Percentiles rank a stretch among this genome's conserved stretches.
Evolutionary conservation across 2,329 filamentous ascomycete species (phyloP).

Genomic region (Diplodia intermedia): DNA sequence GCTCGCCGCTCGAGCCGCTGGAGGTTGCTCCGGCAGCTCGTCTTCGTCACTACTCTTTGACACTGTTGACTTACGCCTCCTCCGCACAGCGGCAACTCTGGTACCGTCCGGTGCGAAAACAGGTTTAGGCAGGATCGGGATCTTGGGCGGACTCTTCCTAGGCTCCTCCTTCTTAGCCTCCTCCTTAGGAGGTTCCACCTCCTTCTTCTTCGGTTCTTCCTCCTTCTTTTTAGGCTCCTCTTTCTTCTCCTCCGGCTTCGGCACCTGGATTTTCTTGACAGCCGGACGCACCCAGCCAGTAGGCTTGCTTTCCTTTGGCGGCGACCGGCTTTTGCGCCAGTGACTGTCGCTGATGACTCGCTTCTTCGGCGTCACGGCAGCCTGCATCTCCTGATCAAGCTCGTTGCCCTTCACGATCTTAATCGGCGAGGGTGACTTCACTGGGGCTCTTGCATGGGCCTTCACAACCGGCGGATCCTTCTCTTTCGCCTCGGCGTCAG

Average conservation of each 20-base stretch:
- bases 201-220: conserved; percentile 28
- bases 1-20: background rate
- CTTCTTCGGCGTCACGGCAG: conserved; percentile 77
- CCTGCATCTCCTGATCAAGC: conserved; percentile 54
- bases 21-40: background rate
- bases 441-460: conserved; percentile 20
- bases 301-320: conserved; percentile 45
- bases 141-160: conserved; percentile 29
- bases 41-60: conserved; percentile 31
- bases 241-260: conserved; percentile 25
- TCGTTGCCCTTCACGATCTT: conserved; percentile 43
- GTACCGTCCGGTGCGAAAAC: conserved; percentile 28
- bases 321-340: conserved; percentile 69
- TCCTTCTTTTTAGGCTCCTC: conserved; percentile 27
- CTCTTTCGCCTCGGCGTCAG: conserved; percentile 13
- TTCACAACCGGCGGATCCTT: conserved; percentile 35
- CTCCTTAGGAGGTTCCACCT: conserved; percentile 24
- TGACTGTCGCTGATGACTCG: conserved; percentile 92
- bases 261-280: conserved; percentile 36
- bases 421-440: conserved; percentile 28
- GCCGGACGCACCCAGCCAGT: conserved; percentile 50
- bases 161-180: conserved; percentile 26
- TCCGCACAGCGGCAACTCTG: conserved; percentile 25
- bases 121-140: conserved; percentile 22
- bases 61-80: conserved; percentile 21